Conservation (phyloP, 164 flowering plant species). For the Houttuynia cordata region DNA sequence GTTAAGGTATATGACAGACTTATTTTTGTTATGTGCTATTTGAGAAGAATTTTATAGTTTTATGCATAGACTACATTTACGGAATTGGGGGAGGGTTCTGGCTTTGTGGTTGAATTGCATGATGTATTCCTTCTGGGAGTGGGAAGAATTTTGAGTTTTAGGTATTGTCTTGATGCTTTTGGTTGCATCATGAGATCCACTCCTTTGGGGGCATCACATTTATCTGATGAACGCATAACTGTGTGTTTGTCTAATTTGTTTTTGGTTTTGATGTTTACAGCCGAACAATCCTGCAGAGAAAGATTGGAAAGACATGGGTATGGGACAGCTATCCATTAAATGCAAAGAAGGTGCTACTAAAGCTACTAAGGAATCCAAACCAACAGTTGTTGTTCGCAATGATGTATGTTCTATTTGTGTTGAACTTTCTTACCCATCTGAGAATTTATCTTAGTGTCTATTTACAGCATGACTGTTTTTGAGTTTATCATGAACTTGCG, state of each 20-base stretch:
- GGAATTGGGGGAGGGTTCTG: background rate
- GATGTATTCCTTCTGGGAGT: background rate
- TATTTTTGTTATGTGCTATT: background rate
- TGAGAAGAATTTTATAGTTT: background rate
- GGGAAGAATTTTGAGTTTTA: background rate
- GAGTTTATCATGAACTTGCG: no score
- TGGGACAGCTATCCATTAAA: slow-evolving; percentile 79
- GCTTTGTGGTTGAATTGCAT: background rate
- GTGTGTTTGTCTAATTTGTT: background rate
- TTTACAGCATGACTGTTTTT: no score
- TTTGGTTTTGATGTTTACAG: slow-evolving; percentile 27
- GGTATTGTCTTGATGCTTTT: background rate
- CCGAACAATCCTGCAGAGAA: slow-evolving; percentile 75
- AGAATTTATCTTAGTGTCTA: background rate
- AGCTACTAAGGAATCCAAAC: slow-evolving; percentile 89
- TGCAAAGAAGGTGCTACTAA: slow-evolving; percentile 72
- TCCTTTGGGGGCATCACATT: background rate
- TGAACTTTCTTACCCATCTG: no score
- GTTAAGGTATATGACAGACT: slow-evolving; percentile 47
- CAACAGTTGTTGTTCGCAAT: slow-evolving; percentile 74
- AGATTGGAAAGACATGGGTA: slow-evolving; percentile 92
- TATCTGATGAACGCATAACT: background rate
- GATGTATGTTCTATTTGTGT: slow-evolving; percentile 42
- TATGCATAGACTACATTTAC: no score
- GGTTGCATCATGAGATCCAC: no score